Conservation (phyloP, 1,284 basidiomycete species). For the Ustilago xerochloae region DNA sequence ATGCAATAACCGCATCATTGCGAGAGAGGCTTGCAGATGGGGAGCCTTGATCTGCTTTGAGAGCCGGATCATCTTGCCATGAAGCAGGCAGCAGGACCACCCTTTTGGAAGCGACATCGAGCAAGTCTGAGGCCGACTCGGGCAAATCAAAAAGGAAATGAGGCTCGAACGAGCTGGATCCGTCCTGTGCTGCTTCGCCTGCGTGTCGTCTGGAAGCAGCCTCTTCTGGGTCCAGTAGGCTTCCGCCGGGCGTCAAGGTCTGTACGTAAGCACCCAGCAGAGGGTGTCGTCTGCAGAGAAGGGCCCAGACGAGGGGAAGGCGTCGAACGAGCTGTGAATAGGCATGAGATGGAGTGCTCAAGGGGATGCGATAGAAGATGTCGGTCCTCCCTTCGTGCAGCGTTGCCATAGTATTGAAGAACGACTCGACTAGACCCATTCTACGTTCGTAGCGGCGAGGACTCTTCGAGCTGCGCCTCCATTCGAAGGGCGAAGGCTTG, state of each 20-base stretch:
- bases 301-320: constrained; percentile 38
- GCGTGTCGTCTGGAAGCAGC: constrained; percentile 22
- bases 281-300: constrained; percentile 44
- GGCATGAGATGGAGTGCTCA: constrained; percentile 17
- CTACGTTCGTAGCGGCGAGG: constrained; percentile 30
- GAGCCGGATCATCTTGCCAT: constrained; percentile 12
- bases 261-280: constrained; percentile 28
- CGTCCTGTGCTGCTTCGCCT: constrained; percentile 38
- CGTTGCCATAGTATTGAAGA: constrained; percentile 47
- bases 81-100: constrained; percentile 8
- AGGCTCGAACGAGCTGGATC: constrained; percentile 43
- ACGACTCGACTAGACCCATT: constrained; percentile 48
- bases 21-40: neutral
- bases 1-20: constrained; percentile 14
- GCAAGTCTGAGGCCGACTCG: constrained; percentile 12
- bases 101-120: constrained; percentile 21
- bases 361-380: constrained; percentile 39
- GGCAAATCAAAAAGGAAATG: constrained; percentile 41
- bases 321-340: constrained; percentile 23
- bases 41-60: neutral
- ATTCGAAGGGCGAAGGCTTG: constrained; percentile 40
- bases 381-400: constrained; percentile 48
- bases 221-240: constrained; percentile 16
- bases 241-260: constrained; percentile 28
- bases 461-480: constrained; percentile 18